These are phyloP conservation scores for Kappamyces sp. DNA, from an alignment of 192 early-diverging fungal species.

Conservation along the genomic window DNA sequence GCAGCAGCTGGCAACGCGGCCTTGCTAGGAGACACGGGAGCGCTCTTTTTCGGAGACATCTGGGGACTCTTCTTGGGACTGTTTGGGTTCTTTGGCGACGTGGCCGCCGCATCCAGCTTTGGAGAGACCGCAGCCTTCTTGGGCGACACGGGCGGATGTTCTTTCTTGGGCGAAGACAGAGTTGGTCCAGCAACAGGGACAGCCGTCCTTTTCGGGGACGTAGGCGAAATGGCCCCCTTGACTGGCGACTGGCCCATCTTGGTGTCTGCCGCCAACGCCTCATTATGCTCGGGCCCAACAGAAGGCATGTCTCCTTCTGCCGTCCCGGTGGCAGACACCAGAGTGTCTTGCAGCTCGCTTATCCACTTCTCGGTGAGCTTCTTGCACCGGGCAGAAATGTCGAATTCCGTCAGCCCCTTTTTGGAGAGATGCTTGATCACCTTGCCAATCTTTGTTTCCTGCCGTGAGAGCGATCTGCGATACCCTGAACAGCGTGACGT, in stretches of 20 bases:
- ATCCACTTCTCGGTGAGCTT: slow-evolving; percentile 2
- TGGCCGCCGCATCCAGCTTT: not conserved
- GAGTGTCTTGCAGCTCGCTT: not conserved
- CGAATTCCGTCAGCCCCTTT: slow-evolving; percentile 7
- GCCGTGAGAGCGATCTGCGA: no score
- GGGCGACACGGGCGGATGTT: not conserved
- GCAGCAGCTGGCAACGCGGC: not conserved
- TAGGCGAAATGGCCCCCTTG: not conserved
- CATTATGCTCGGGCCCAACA: not conserved
- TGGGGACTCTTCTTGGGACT: not conserved
- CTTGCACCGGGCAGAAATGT: slow-evolving; percentile 3
- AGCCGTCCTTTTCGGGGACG: not conserved
- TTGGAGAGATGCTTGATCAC: slow-evolving; percentile 5
- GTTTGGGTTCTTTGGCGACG: not conserved
- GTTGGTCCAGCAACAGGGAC: slow-evolving; percentile 1
- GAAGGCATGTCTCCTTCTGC: not conserved
- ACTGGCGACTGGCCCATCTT: not conserved
- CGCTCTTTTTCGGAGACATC: not conserved
- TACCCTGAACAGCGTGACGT: slow-evolving; percentile 6
- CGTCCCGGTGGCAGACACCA: not conserved
- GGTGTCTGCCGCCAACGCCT: not conserved
- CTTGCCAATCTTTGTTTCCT: slow-evolving; percentile 18
- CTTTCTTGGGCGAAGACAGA: not conserved
- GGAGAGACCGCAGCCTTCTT: not conserved
- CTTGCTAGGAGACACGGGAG: slow-evolving; percentile 4